These are phyloP conservation scores for Ophiorrhiza pumila DNA, from an alignment of 257 asterid genomes.

Conservation along the genomic window DNA sequence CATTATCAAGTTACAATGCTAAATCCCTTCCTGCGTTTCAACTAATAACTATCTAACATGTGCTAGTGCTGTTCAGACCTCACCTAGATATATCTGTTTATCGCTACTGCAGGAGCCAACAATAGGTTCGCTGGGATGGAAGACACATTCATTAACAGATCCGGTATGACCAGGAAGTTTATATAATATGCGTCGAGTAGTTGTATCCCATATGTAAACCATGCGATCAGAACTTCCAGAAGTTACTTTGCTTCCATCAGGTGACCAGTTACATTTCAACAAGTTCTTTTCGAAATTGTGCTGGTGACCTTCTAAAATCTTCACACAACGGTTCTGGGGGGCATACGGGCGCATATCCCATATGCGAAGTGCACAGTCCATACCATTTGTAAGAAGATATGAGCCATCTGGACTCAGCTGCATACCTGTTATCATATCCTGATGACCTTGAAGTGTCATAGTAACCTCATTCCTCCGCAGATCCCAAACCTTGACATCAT, in stretches of 20 bases:
- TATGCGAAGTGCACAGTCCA: constrained; percentile 87
- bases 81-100: constrained; percentile 93
- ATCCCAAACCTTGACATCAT: constrained; percentile 96
- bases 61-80: constrained; percentile 36
- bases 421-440: constrained; percentile 90
- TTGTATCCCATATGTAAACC: constrained; percentile 95
- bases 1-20: background rate
- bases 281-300: constrained; percentile 96
- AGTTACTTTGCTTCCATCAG: constrained; percentile 96
- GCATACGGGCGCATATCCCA: constrained; percentile 99
- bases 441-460: constrained; percentile 97
- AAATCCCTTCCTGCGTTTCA: constrained; percentile 6
- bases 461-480: constrained; percentile 79
- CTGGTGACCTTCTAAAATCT: constrained; percentile 92
- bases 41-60: background rate
- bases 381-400: constrained; percentile 87
- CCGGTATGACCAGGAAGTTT: constrained; percentile 98
- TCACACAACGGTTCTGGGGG: constrained; percentile 92
- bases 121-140: constrained; percentile 84
- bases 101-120: constrained; percentile 97
- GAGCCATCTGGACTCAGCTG: constrained; percentile 97
- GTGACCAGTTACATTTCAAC: constrained; percentile 94
- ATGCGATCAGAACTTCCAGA: constrained; percentile 96
- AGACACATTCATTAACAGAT: constrained; percentile 78
- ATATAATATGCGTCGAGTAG: constrained; percentile 76